phyloP scores from a whole-genome alignment of 2,329 filamentous ascomycete species.

The Magnaporthiopsis incrustans region DNA sequence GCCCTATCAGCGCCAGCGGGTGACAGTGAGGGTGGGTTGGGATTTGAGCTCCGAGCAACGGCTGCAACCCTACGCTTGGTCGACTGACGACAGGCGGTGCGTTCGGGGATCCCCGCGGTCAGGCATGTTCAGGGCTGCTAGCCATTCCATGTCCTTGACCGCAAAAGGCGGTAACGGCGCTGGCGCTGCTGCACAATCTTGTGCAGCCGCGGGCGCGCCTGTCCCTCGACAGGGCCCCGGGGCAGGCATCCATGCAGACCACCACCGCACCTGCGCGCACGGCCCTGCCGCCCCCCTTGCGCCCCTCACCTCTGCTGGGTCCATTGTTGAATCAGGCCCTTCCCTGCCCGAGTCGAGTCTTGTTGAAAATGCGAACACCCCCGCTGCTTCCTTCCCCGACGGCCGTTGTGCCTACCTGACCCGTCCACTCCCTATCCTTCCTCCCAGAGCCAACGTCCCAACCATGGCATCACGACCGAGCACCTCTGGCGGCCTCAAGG shows the following conservation, averaged over 20 bases:
- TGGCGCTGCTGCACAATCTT: constrained; percentile 13
- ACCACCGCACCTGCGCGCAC: constrained; percentile 16
- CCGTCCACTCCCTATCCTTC: constrained; percentile 20
- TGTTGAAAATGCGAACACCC: constrained; percentile 25
- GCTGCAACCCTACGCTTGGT: background rate
- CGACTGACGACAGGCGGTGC: background rate
- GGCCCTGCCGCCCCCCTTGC: constrained; percentile 15
- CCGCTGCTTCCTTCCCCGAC: constrained; percentile 17
- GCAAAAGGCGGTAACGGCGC: constrained; percentile 11
- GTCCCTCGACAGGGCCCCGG: background rate
- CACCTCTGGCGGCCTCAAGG: constrained; percentile 23
- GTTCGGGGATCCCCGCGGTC: background rate
- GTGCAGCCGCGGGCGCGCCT: constrained; percentile 7
- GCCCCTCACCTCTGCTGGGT: constrained; percentile 12
- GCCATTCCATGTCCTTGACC: constrained; percentile 23
- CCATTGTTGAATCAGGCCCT: constrained; percentile 27
- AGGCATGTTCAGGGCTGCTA: constrained; percentile 25
- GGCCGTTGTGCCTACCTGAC: constrained; percentile 20
- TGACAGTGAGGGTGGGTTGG: background rate
- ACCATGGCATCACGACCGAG: constrained; percentile 30
- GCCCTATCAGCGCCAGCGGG: background rate
- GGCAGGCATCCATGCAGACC: constrained; percentile 9
- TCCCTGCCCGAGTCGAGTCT: constrained; percentile 21
- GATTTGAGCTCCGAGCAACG: background rate
- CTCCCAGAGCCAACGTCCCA: constrained; percentile 12